Percentiles rank a stretch among this genome's conserved stretches.
phyloP scores from a whole-genome alignment of 2,329 filamentous ascomycete species.

The Pseudocercospora pini-densiflorae region DNA sequence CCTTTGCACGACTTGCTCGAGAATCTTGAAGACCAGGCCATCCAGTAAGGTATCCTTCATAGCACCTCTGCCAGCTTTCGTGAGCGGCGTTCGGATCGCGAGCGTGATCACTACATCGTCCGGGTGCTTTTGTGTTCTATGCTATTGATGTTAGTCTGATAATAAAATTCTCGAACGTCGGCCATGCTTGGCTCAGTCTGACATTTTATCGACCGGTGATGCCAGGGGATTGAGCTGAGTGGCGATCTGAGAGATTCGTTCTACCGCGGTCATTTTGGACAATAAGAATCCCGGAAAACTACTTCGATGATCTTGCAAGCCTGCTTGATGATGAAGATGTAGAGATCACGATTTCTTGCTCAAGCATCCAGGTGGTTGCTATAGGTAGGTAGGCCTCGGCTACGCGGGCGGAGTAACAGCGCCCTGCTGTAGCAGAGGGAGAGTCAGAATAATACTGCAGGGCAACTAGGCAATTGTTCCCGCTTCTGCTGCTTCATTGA shows the following conservation, averaged over 20 bases:
- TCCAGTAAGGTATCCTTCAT: conserved; percentile 95
- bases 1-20: conserved; percentile 62
- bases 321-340: not conserved
- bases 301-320: not conserved
- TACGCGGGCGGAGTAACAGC: not conserved
- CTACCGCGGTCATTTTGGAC: conserved; percentile 7
- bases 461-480: not conserved
- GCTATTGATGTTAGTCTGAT: not conserved
- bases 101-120: conserved; percentile 97
- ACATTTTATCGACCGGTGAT: conserved; percentile 27
- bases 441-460: not conserved
- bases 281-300: not conserved
- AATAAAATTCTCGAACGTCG: not conserved
- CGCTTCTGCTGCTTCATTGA: not conserved
- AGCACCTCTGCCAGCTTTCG: conserved; percentile 87
- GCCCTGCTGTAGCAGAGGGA: not conserved
- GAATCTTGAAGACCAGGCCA: conserved; percentile 78
- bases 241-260: conserved; percentile 24
- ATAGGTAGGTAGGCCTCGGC: not conserved
- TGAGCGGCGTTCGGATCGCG: conserved; percentile 84
- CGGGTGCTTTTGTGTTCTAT: conserved; percentile 65
- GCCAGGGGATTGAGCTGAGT: conserved; percentile 26
- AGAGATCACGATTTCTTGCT: not conserved
- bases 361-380: not conserved
- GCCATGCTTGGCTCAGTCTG: not conserved